Conservation (phyloP, 176 grass and related monocot genomes). For the Musa acuminata region DNA sequence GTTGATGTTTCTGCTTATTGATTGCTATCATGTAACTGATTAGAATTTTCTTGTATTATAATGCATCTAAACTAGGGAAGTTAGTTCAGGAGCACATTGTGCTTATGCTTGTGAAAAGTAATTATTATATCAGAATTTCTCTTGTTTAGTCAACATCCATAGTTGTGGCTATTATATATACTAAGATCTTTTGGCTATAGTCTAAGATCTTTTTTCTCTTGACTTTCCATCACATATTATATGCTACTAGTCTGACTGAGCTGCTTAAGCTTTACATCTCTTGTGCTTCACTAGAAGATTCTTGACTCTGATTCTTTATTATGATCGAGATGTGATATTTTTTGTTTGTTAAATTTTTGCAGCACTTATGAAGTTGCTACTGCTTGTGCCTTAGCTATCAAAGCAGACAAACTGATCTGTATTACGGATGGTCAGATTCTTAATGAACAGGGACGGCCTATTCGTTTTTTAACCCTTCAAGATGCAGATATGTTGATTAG, state of each 20-base stretch:
- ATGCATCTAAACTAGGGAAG: background rate
- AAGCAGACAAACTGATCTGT: conserved; percentile 86
- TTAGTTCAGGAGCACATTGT: background rate
- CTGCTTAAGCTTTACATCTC: background rate
- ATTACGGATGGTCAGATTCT: conserved; percentile 76
- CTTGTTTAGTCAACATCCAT: background rate
- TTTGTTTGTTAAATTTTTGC: conserved; percentile 28
- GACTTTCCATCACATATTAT: background rate
- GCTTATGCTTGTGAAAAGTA: background rate
- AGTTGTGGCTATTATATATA: background rate
- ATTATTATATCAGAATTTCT: background rate
- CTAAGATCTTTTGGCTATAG: no score
- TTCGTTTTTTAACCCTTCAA: conserved; percentile 70
- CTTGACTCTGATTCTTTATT: background rate
- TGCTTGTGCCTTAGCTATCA: conserved; percentile 69
- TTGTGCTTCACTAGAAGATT: background rate
- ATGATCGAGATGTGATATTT: conserved; percentile 1
- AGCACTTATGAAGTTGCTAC: conserved; percentile 90
- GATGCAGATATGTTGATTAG: conserved; percentile 74
- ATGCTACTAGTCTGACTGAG: background rate
- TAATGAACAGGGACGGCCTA: conserved; percentile 47
- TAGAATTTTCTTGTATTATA: no score
- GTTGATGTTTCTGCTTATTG: background rate
- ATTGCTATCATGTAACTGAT: background rate
- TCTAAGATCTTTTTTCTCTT: background rate